Evolutionary conservation across 1,139 yeast species (phyloP).

Genomic region (Hansenula sp.): DNA sequence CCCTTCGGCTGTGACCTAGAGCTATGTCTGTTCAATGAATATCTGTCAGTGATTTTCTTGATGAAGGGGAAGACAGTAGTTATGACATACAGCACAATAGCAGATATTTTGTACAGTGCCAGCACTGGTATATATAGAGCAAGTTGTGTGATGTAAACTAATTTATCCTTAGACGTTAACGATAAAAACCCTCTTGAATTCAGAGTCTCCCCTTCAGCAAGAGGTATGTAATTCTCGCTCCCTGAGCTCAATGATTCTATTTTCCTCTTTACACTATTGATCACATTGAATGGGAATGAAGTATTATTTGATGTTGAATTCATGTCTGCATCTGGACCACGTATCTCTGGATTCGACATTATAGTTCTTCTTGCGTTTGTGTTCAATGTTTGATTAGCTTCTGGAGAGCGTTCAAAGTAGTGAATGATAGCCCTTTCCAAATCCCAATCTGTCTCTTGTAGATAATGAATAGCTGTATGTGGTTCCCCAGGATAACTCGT

Average conservation of each 20-base stretch:
- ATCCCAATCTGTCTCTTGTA: conserved; percentile 24
- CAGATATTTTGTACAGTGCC: conserved; percentile 12
- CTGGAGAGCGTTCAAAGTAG: conserved; percentile 18
- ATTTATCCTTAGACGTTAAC: conserved; percentile 12
- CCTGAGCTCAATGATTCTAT: not conserved
- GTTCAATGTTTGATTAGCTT: conserved; percentile 19
- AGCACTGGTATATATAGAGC: conserved; percentile 17
- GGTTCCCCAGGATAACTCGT: conserved; percentile 23
- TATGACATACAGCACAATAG: conserved; percentile 9
- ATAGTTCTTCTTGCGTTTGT: conserved; percentile 9
- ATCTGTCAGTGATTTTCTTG: conserved; percentile 13
- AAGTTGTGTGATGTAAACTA: conserved; percentile 15
- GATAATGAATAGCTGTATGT: conserved; percentile 21
- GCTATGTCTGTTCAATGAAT: conserved; percentile 20
- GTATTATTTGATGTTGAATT: not conserved
- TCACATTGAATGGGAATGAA: not conserved
- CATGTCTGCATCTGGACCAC: conserved; percentile 1
- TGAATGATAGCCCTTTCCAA: conserved; percentile 24
- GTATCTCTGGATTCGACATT: not conserved
- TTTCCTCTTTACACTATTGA: conserved; percentile 1
- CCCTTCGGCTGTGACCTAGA: conserved; percentile 27
- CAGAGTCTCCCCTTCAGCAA: conserved; percentile 4
- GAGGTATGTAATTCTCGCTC: conserved; percentile 10
- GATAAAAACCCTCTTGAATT: conserved; percentile 9
- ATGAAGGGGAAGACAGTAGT: conserved; percentile 18